phyloP scores from a whole-genome alignment of 345 rosid genomes.

The Moricandia arvensis region DNA sequence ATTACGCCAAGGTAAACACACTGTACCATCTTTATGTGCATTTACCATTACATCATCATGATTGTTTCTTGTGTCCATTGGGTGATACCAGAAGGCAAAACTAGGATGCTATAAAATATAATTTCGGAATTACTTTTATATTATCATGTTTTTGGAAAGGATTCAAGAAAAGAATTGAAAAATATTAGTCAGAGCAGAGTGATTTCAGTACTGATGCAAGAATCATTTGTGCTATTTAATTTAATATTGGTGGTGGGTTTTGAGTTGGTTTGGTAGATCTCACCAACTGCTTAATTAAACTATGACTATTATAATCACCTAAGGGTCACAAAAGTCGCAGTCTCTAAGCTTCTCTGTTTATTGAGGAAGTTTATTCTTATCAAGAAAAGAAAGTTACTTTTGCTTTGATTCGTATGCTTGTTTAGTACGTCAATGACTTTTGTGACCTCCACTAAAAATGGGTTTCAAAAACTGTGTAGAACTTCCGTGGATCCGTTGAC shows the following conservation, averaged over 20 bases:
- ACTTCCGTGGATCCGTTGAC: slow-evolving; percentile 76
- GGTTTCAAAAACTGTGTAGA: slow-evolving; percentile 39
- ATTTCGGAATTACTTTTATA: slow-evolving; percentile 7
- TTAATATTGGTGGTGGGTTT: slow-evolving; percentile 4
- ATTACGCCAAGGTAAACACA: slow-evolving; percentile 46
- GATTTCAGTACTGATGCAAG: not conserved
- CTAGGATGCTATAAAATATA: slow-evolving; percentile 10
- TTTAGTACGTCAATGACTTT: slow-evolving; percentile 11
- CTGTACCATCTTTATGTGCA: not conserved
- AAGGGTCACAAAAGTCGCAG: not conserved
- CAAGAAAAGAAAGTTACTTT: not conserved
- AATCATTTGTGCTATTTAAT: slow-evolving; percentile 27
- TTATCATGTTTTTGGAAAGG: slow-evolving; percentile 10
- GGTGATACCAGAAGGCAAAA: slow-evolving; percentile 30
- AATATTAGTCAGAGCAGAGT: not conserved
- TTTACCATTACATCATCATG: not conserved
- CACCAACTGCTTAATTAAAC: slow-evolving; percentile 27
- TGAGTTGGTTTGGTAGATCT: slow-evolving; percentile 35
- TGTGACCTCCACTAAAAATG: not conserved
- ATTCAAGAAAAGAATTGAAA: not conserved
- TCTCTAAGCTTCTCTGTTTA: not conserved
- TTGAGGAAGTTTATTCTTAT: not conserved
- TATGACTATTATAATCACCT: not conserved
- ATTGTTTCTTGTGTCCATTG: slow-evolving; percentile 29
- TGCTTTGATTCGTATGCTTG: slow-evolving; percentile 9